These are phyloP conservation scores for Phoenix roebelenii DNA, from an alignment of 176 grass and related monocot species.

Conservation along the genomic window DNA sequence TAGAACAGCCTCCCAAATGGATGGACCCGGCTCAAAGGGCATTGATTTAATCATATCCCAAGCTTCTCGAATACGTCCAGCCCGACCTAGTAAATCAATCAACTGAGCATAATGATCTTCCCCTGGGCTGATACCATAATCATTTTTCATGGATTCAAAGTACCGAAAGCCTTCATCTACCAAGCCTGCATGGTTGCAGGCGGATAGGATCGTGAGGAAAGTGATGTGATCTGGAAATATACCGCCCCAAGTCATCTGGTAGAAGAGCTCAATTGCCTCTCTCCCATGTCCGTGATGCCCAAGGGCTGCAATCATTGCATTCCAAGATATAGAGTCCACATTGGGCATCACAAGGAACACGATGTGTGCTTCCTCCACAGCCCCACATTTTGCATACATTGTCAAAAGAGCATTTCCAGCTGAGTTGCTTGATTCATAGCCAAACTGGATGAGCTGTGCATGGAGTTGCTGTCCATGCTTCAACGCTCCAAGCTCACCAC, in stretches of 20 bases:
- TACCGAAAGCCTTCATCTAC: constrained; percentile 67
- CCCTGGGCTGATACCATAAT: constrained; percentile 63
- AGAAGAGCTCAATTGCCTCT: constrained; percentile 64
- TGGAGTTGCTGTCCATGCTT: constrained; percentile 64
- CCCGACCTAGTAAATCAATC: constrained; percentile 69
- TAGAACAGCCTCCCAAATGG: constrained; percentile 74
- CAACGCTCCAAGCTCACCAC: constrained; percentile 55
- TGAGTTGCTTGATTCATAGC: constrained; percentile 70
- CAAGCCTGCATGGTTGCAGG: constrained; percentile 78
- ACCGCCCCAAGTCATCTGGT: constrained; percentile 49
- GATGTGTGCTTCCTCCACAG: constrained; percentile 47
- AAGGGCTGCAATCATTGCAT: constrained; percentile 81
- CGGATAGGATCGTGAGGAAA: constrained; percentile 66
- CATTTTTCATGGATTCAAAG: constrained; percentile 72
- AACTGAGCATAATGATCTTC: constrained; percentile 71
- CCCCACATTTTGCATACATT: constrained; percentile 85
- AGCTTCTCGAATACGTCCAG: constrained; percentile 59
- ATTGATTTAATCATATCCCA: constrained; percentile 59
- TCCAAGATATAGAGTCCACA: constrained; percentile 71
- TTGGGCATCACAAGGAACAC: constrained; percentile 61
- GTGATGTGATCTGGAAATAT: constrained; percentile 60
- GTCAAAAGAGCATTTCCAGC: constrained; percentile 75
- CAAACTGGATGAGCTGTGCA: constrained; percentile 51
- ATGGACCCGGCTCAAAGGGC: constrained; percentile 52
- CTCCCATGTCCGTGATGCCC: constrained; percentile 68